These are phyloP conservation scores for Phoenix roebelenii DNA, from an alignment of 176 grass and related monocot species.

Conservation along the genomic window DNA sequence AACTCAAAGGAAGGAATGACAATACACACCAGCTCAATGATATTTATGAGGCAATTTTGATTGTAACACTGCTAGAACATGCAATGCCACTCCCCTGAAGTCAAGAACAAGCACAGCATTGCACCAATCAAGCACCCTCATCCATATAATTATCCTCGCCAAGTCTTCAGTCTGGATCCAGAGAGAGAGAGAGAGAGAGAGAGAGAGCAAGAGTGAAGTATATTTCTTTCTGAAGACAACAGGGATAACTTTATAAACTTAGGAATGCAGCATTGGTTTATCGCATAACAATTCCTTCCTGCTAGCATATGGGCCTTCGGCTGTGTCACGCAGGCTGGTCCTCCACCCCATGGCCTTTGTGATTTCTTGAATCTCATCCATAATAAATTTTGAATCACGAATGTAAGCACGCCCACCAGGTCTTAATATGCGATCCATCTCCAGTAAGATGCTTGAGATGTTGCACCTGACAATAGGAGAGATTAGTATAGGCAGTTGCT, in stretches of 20 bases:
- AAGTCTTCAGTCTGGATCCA: no score
- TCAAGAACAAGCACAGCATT: no score
- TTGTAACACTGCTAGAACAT: no score
- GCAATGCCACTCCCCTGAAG: no score
- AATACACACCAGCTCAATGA: no score
- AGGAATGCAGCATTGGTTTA: constrained; percentile 22
- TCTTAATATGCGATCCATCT: constrained; percentile 37
- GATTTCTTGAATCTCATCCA: constrained; percentile 34
- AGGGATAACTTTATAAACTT: background rate
- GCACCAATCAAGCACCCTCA: no score
- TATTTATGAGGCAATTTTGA: no score
- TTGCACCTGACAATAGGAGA: constrained; percentile 23
- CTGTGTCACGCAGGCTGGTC: constrained; percentile 16
- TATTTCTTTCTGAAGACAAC: background rate
- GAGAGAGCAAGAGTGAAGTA: no score
- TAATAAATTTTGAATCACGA: constrained; percentile 27
- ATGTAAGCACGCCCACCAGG: constrained; percentile 32
- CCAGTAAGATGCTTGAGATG: constrained; percentile 23
- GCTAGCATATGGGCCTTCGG: constrained; percentile 28
- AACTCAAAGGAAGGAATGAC: no score
- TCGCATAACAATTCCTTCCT: constrained; percentile 27
- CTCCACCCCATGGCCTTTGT: constrained; percentile 28
- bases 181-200: no score
- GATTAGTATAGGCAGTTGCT: background rate
- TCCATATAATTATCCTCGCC: no score